phyloP scores from a whole-genome alignment of 257 asterid species.

The Nicotiana paniculata region DNA sequence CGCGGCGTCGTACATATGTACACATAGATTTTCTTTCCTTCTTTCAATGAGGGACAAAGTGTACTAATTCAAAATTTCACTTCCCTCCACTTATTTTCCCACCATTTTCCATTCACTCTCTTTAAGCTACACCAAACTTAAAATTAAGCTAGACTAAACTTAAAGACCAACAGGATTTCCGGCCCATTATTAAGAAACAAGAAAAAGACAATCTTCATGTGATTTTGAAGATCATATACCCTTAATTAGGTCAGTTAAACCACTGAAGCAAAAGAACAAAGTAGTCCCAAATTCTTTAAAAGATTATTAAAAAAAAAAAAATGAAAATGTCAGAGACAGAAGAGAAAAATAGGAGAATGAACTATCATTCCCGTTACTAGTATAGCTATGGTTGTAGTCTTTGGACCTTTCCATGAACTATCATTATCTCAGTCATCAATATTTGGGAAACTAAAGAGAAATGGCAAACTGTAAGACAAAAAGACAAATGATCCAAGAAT shows the following conservation, averaged over 20 bases:
- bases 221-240: not conserved
- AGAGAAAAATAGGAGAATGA: constrained; percentile 5
- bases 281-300: constrained; percentile 37
- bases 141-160: too few species aligned
- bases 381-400: not conserved
- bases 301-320: not conserved
- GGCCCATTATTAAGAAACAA: not conserved
- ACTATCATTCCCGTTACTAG: not conserved
- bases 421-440: not conserved
- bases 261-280: constrained; percentile 24
- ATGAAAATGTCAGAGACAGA: not conserved
- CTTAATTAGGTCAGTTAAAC: not conserved
- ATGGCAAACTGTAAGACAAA: not conserved
- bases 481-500: not conserved
- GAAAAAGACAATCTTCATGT: not conserved
- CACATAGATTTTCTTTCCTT: too few species aligned
- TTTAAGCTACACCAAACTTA: too few species aligned
- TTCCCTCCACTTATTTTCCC: too few species aligned
- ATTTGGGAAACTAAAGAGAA: not conserved
- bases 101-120: too few species aligned
- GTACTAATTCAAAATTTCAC: too few species aligned
- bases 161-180: too few species aligned
- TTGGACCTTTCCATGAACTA: not conserved
- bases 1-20: too few species aligned
- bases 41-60: too few species aligned